Conservation (phyloP, 2,329 filamentous ascomycete species). For the Xylaria sp. region DNA sequence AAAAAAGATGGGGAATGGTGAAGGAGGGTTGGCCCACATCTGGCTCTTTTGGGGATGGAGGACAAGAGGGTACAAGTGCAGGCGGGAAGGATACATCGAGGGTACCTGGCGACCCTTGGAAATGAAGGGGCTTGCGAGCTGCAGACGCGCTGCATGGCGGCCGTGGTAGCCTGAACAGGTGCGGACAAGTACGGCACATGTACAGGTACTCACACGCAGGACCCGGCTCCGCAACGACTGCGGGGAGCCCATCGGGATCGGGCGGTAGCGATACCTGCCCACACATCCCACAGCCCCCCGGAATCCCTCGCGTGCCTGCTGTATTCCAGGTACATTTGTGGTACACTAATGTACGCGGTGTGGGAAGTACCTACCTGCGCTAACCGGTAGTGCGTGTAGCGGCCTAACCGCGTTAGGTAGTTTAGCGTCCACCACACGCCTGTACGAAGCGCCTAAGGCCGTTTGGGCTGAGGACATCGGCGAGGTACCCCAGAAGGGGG, state of each 20-base stretch:
- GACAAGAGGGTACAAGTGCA: neutral
- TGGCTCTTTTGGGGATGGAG: constrained; percentile 1
- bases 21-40: constrained; percentile 14
- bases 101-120: constrained; percentile 1
- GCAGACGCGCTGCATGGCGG: constrained; percentile 6
- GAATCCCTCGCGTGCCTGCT: neutral
- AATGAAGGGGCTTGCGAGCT: constrained; percentile 19
- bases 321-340: neutral
- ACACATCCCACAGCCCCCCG: neutral
- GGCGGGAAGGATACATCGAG: neutral
- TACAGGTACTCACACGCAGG: constrained; percentile 9
- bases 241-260: constrained; percentile 1
- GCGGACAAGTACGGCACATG: neutral
- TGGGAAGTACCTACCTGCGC: neutral
- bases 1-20: constrained; percentile 19
- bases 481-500: neutral
- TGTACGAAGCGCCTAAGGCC: neutral
- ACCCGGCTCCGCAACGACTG: constrained; percentile 5
- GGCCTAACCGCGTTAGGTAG: neutral
- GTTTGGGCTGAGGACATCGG: neutral
- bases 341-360: neutral
- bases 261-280: constrained; percentile 11
- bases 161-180: constrained; percentile 4
- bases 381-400: neutral
- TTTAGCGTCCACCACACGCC: neutral